A percentile compares a stretch with the other conserved stretches of the same genome.
Conservation (phyloP, 1,139 yeast genomes). For the Yamadazyma sp. region DNA sequence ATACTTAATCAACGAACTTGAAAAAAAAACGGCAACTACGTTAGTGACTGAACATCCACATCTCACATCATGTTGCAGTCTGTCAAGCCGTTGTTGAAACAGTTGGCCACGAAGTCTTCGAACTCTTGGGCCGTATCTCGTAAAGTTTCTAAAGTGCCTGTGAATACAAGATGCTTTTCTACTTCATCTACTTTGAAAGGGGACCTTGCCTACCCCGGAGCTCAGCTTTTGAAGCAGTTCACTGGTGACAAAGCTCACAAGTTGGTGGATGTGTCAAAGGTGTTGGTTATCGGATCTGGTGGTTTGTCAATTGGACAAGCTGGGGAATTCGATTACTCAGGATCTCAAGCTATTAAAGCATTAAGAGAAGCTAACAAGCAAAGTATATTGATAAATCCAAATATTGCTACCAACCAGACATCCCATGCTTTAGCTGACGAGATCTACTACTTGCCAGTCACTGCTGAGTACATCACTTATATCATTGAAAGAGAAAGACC, state of each 20-base stretch:
- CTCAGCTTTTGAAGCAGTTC: conserved; percentile 37
- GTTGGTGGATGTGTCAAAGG: conserved; percentile 84
- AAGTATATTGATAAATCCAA: conserved; percentile 90
- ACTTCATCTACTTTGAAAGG: background rate
- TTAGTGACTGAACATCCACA: background rate
- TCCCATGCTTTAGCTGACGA: conserved; percentile 95
- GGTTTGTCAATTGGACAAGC: conserved; percentile 99
- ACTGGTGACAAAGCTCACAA: conserved; percentile 32
- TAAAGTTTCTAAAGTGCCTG: background rate
- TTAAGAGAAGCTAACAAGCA: conserved; percentile 84
- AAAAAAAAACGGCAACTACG: background rate
- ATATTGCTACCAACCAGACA: conserved; percentile 96
- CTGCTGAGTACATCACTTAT: conserved; percentile 91
- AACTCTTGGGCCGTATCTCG: background rate
- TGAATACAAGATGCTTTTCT: conserved; percentile 1
- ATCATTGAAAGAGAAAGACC: conserved; percentile 95
- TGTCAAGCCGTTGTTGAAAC: conserved; percentile 10
- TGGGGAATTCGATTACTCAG: conserved; percentile 97
- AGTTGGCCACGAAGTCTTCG: background rate
- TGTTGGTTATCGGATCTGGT: conserved; percentile 94
- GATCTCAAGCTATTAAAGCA: conserved; percentile 97
- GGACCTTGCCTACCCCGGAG: conserved; percentile 37
- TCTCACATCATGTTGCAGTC: conserved; percentile 5
- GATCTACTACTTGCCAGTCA: conserved; percentile 92
- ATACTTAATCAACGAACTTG: background rate